A percentile compares a stretch with the other conserved stretches of the same genome.
phyloP scores from a whole-genome alignment of 75 land plant species.

The Pinus albicaulis region DNA sequence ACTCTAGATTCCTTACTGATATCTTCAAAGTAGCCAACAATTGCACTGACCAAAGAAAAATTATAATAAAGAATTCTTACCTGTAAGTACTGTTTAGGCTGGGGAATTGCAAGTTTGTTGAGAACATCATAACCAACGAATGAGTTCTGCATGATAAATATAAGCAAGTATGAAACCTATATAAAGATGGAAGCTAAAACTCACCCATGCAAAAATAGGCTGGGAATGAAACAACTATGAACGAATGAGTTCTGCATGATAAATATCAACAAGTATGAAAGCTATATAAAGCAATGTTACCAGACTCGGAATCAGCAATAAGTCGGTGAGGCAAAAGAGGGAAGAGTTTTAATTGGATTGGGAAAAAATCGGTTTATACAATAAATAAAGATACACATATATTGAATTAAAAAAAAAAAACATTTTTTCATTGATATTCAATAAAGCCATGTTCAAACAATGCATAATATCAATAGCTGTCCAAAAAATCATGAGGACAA shows the following conservation, averaged over 20 bases:
- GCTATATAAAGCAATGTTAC: too few species aligned
- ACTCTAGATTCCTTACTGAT: neutral
- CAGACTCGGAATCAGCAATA: too few species aligned
- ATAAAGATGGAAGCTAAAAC: neutral
- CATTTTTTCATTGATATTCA: too few species aligned
- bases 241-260: constrained; percentile 81
- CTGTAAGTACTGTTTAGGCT: constrained; percentile 93
- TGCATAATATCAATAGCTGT: too few species aligned
- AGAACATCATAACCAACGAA: constrained; percentile 85
- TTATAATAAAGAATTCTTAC: constrained; percentile 25
- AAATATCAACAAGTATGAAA: neutral
- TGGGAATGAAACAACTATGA: neutral
- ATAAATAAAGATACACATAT: too few species aligned
- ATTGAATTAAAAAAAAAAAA: too few species aligned
- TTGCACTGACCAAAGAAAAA: neutral
- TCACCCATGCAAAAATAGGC: neutral
- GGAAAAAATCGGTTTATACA: too few species aligned
- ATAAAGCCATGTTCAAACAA: too few species aligned
- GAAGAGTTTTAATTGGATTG: too few species aligned
- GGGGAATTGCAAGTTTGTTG: constrained; percentile 84
- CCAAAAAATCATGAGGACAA: too few species aligned
- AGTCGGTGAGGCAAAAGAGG: too few species aligned
- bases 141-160: constrained; percentile 64
- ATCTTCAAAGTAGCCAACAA: neutral
- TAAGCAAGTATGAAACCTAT: neutral